phyloP scores from a whole-genome alignment of 306 rosid species.

The Sicyos edulis region DNA sequence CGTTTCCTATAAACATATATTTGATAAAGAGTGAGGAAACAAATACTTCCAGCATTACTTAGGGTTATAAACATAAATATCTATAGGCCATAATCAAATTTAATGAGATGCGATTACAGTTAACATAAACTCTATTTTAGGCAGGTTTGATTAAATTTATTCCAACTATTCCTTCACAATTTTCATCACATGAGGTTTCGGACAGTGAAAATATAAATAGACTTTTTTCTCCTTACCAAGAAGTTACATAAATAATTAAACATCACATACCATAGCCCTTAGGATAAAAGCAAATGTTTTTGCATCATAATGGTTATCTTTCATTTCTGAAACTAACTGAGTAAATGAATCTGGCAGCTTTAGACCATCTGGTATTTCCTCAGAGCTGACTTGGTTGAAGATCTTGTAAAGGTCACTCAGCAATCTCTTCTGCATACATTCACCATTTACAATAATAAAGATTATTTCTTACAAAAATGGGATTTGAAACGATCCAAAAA shows the following conservation, averaged over 20 bases:
- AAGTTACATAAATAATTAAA: neutral
- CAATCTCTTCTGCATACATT: constrained; percentile 55
- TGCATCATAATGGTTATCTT: constrained; percentile 69
- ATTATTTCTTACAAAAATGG: neutral
- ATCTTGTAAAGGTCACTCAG: constrained; percentile 75
- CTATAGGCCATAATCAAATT: constrained; percentile 7
- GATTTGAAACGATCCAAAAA: constrained; percentile 1
- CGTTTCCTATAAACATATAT: neutral
- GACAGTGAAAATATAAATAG: too few relatives aligned
- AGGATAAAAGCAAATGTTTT: constrained; percentile 70
- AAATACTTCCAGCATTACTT: neutral
- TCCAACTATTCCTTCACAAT: neutral
- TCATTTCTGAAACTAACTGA: constrained; percentile 80
- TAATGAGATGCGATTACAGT: neutral
- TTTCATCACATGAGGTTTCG: neutral
- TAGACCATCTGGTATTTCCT: constrained; percentile 67
- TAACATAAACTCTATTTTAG: neutral
- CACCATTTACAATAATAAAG: constrained; percentile 8
- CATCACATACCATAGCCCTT: constrained; percentile 72
- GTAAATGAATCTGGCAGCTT: constrained; percentile 75
- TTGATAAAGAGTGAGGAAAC: constrained; percentile 6
- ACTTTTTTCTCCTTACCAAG: neutral
- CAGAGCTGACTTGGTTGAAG: constrained; percentile 69
- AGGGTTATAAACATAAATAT: neutral
- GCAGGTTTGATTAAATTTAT: neutral